Evolutionary conservation across 2,329 filamentous ascomycete species (phyloP).

Genomic region (Beauveria varroae): DNA sequence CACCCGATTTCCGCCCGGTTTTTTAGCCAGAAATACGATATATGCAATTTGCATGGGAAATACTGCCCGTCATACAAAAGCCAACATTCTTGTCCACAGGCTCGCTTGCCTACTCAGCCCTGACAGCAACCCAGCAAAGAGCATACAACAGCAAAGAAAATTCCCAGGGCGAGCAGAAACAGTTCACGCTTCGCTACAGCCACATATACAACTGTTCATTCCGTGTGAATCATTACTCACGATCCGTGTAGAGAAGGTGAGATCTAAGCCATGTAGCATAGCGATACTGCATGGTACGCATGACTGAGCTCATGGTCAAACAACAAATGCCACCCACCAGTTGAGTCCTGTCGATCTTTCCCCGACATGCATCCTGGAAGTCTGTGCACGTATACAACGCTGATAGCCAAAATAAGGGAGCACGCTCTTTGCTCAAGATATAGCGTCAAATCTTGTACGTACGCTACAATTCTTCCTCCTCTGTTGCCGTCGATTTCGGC

Average conservation of each 20-base stretch:
- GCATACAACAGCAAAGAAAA: background rate
- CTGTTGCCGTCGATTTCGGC: slow-evolving; percentile 16
- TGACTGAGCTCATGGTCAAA: slow-evolving; percentile 9
- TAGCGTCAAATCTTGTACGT: background rate
- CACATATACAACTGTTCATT: slow-evolving; percentile 1
- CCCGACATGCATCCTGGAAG: background rate
- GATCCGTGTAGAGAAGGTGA: slow-evolving; percentile 1
- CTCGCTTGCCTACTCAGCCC: background rate
- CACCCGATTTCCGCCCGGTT: background rate
- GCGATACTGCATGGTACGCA: background rate
- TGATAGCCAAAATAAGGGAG: background rate
- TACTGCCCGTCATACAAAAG: background rate
- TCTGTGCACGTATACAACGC: background rate
- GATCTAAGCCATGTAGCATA: background rate
- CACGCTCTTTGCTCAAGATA: background rate
- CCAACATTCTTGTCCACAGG: background rate
- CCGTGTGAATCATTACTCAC: slow-evolving; percentile 5
- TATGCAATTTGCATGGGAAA: slow-evolving; percentile 1
- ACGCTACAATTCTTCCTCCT: slow-evolving; percentile 33
- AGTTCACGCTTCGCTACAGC: slow-evolving; percentile 1
- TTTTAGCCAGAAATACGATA: background rate
- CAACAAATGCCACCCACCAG: background rate
- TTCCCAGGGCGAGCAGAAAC: slow-evolving; percentile 7
- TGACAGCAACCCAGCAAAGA: background rate
- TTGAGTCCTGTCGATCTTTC: background rate